Conservation (phyloP, 2,329 filamentous ascomycete genomes). For the Cryoendolithus antarcticus region DNA sequence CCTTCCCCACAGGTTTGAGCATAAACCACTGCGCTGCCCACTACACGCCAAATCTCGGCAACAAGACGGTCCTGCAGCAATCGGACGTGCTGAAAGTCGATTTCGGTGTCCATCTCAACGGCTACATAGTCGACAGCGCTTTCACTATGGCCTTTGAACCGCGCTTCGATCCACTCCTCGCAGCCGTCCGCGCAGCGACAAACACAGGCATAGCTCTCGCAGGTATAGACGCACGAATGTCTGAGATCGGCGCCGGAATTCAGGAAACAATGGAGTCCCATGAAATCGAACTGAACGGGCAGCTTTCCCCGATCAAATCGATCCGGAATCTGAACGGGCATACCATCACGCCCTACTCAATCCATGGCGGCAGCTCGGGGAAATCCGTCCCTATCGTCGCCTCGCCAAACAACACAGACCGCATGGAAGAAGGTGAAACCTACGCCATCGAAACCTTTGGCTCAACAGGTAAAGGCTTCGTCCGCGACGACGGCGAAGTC, state of each 20-base stretch:
- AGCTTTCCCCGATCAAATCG: slow-evolving; percentile 66
- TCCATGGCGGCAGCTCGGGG: slow-evolving; percentile 54
- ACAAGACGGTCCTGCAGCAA: slow-evolving; percentile 56
- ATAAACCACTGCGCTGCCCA: slow-evolving; percentile 79
- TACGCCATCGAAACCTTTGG: slow-evolving; percentile 96
- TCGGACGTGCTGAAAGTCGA: slow-evolving; percentile 64
- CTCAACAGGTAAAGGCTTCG: slow-evolving; percentile 79
- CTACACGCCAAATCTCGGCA: slow-evolving; percentile 78
- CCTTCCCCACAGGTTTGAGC: slow-evolving; percentile 74
- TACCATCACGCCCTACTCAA: slow-evolving; percentile 78
- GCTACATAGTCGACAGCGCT: slow-evolving; percentile 58
- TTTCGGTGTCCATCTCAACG: slow-evolving; percentile 60
- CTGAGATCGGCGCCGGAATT: slow-evolving; percentile 70
- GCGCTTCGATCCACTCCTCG: slow-evolving; percentile 54
- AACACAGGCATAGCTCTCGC: slow-evolving; percentile 66
- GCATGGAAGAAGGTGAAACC: slow-evolving; percentile 95
- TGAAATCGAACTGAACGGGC: slow-evolving; percentile 71
- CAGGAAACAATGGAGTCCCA: slow-evolving; percentile 92
- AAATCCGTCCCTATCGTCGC: slow-evolving; percentile 84
- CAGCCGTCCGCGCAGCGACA: slow-evolving; percentile 55
- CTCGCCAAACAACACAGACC: slow-evolving; percentile 66
- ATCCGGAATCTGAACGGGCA: slow-evolving; percentile 84
- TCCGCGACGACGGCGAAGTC: slow-evolving; percentile 75
- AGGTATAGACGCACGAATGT: slow-evolving; percentile 81
- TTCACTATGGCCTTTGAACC: slow-evolving; percentile 59